Percentiles rank a stretch among this genome's conserved stretches.
Evolutionary conservation across 371 early-diverging fungal species (phyloP).

Genomic region (Encephalitozoon romaleae): DNA sequence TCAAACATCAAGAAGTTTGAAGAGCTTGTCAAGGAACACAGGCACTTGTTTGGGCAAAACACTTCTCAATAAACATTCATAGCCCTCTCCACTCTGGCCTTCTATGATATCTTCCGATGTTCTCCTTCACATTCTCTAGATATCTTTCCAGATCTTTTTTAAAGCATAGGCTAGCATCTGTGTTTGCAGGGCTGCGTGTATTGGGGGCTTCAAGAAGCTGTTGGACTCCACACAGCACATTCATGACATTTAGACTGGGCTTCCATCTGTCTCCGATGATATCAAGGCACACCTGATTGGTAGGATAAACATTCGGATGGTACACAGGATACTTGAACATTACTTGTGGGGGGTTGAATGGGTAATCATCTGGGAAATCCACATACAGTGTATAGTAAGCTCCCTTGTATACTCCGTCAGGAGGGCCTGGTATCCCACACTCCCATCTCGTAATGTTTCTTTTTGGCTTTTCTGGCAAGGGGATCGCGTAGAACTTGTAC

Average conservation of each 20-base stretch:
- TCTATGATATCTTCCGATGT: slow-evolving; percentile 31
- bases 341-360: slow-evolving; percentile 52
- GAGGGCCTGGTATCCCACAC: slow-evolving; percentile 46
- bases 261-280: slow-evolving; percentile 56
- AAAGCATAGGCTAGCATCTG: slow-evolving; percentile 44
- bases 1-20: neutral
- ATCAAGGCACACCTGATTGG: slow-evolving; percentile 58
- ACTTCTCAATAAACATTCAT: neutral
- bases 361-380: slow-evolving; percentile 54
- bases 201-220: slow-evolving; percentile 59
- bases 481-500: slow-evolving; percentile 35
- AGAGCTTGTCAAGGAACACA: neutral
- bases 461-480: neutral
- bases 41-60: neutral
- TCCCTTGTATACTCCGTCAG: slow-evolving; percentile 8
- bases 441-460: slow-evolving; percentile 20
- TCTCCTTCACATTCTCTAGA: slow-evolving; percentile 34
- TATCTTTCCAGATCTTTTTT: slow-evolving; percentile 32
- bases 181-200: slow-evolving; percentile 59
- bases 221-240: slow-evolving; percentile 52
- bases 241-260: slow-evolving; percentile 53
- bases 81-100: slow-evolving; percentile 9
- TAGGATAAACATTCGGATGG: slow-evolving; percentile 60
- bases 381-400: slow-evolving; percentile 38
- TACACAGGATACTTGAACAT: slow-evolving; percentile 50